phyloP scores from a whole-genome alignment of 352 stramenopile species.

The Pythium vanterpoolii region DNA sequence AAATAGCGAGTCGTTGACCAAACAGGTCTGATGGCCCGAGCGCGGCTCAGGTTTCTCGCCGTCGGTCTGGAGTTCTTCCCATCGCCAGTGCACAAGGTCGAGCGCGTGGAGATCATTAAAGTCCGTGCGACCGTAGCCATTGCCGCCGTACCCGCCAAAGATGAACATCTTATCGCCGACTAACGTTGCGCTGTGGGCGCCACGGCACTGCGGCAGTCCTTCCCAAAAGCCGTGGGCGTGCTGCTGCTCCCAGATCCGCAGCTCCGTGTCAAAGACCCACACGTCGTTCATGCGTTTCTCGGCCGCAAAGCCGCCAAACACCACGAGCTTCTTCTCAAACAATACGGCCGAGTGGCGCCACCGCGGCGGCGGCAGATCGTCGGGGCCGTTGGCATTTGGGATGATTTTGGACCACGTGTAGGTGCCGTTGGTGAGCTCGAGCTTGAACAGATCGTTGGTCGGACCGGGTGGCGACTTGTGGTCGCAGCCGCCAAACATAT shows the following conservation, averaged over 20 bases:
- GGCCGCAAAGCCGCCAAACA: conserved; percentile 94
- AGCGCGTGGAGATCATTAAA: conserved; percentile 95
- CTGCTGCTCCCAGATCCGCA: conserved; percentile 92
- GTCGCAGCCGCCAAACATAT: conserved; percentile 90
- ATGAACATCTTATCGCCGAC: conserved; percentile 90
- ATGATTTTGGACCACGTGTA: conserved; percentile 74
- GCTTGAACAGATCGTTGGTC: conserved; percentile 92
- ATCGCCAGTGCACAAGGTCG: conserved; percentile 90
- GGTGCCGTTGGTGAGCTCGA: conserved; percentile 88
- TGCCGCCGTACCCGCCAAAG: conserved; percentile 96
- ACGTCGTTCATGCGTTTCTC: conserved; percentile 95
- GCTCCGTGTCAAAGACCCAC: conserved; percentile 94
- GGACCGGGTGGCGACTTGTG: conserved; percentile 89
- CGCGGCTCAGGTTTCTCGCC: conserved; percentile 90
- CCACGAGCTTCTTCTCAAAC: conserved; percentile 84
- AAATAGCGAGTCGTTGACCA: conserved; percentile 90
- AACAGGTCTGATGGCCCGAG: conserved; percentile 91
- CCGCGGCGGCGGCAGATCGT: conserved; percentile 63
- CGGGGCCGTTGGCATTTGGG: conserved; percentile 30
- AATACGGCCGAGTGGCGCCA: conserved; percentile 86
- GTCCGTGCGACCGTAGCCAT: conserved; percentile 92
- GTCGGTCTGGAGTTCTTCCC: conserved; percentile 83
- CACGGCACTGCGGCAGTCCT: conserved; percentile 86
- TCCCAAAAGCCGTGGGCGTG: conserved; percentile 87
- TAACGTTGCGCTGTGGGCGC: conserved; percentile 88